Conservation (phyloP, 2,329 filamentous ascomycete genomes). For the Fusarium pseudograminearum region DNA sequence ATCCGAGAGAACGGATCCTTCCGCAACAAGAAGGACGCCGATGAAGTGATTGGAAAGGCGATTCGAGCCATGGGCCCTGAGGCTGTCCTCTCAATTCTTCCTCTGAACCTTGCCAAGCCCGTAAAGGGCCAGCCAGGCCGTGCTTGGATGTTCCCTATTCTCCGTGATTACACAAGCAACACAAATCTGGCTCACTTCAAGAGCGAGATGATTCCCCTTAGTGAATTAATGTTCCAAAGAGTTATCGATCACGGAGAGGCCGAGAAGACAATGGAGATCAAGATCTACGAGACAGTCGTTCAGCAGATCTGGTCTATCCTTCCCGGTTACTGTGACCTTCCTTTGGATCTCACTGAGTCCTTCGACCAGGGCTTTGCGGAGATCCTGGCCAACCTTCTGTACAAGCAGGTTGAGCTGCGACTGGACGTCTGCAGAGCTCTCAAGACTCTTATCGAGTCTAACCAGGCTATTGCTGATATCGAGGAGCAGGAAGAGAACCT, state of each 20-base stretch:
- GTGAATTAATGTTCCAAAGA: slow-evolving; percentile 88
- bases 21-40: slow-evolving; percentile 92
- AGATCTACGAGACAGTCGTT: slow-evolving; percentile 97
- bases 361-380: slow-evolving; percentile 94
- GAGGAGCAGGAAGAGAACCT: slow-evolving; percentile 77
- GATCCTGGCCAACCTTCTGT: slow-evolving; percentile 89
- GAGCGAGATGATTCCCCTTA: slow-evolving; percentile 86
- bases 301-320: slow-evolving; percentile 95
- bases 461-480: slow-evolving; percentile 80
- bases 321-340: slow-evolving; percentile 94
- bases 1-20: slow-evolving; percentile 90
- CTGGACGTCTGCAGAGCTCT: slow-evolving; percentile 88
- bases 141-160: slow-evolving; percentile 93
- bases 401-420: slow-evolving; percentile 89
- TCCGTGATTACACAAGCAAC: slow-evolving; percentile 91
- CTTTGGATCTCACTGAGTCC: slow-evolving; percentile 78
- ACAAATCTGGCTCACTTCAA: slow-evolving; percentile 89
- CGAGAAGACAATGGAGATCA: slow-evolving; percentile 94
- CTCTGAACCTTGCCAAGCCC: slow-evolving; percentile 85
- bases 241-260: slow-evolving; percentile 84
- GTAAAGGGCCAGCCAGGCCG: slow-evolving; percentile 82
- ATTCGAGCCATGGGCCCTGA: slow-evolving; percentile 92
- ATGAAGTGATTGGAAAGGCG: slow-evolving; percentile 88
- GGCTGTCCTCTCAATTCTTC: slow-evolving; percentile 82
- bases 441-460: slow-evolving; percentile 90